Evolutionary conservation across 2,329 filamentous ascomycete genomes (phyloP).

Genomic region (Arthrinium phaeospermum): DNA sequence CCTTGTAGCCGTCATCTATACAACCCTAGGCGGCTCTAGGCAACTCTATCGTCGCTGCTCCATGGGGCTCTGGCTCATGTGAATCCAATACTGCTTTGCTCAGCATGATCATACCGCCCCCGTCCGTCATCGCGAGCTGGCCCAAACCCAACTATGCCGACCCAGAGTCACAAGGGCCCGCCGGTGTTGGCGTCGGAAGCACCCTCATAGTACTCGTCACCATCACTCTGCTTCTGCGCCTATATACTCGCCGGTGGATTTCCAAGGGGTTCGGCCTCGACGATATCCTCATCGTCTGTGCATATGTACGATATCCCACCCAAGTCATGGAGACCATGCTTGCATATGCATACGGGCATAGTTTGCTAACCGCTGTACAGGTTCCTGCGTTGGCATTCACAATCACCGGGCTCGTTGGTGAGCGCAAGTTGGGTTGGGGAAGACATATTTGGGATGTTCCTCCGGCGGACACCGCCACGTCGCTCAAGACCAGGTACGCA

Average conservation of each 20-base stretch:
- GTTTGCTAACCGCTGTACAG: slow-evolving; percentile 18
- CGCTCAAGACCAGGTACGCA: slow-evolving; percentile 38
- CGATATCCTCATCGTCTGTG: slow-evolving; percentile 43
- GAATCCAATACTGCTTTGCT: slow-evolving; percentile 2
- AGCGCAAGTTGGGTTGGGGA: slow-evolving; percentile 37
- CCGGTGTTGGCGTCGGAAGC: slow-evolving; percentile 32
- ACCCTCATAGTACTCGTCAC: slow-evolving; percentile 34
- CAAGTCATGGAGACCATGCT: background rate
- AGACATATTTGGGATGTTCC: slow-evolving; percentile 43
- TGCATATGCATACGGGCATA: background rate
- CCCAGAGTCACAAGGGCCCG: slow-evolving; percentile 37
- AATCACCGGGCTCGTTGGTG: slow-evolving; percentile 36
- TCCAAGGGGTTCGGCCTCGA: slow-evolving; percentile 39
- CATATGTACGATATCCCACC: slow-evolving; percentile 37
- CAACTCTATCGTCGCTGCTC: background rate
- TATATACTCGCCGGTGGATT: slow-evolving; percentile 39
- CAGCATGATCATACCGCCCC: slow-evolving; percentile 30
- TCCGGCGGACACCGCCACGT: slow-evolving; percentile 27
- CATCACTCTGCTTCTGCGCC: slow-evolving; percentile 33
- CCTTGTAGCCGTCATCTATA: too few relatives aligned
- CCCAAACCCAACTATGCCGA: slow-evolving; percentile 36
- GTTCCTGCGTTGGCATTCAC: slow-evolving; percentile 41
- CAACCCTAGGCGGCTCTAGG: too few relatives aligned
- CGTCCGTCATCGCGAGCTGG: slow-evolving; percentile 33
- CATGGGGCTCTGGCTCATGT: background rate